Percentiles rank a stretch among this genome's conserved stretches.
phyloP scores from a whole-genome alignment of 495 filamentous ascomycete species.

The Trichoderma reesei region DNA sequence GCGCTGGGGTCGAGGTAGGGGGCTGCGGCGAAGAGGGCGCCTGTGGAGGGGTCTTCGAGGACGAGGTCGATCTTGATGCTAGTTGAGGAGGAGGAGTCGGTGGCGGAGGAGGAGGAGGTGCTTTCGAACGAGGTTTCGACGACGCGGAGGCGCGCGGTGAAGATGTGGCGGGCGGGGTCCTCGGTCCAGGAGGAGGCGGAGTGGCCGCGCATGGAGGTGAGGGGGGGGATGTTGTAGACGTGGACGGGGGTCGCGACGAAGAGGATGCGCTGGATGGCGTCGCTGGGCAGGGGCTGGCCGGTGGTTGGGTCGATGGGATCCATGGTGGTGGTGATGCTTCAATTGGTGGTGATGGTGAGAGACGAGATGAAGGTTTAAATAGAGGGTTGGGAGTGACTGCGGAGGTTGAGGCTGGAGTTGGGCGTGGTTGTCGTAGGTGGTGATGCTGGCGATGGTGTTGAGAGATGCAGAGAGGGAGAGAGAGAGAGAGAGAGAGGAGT shows the following conservation, averaged over 20 bases:
- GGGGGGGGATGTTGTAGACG: constrained; percentile 70
- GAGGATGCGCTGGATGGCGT: constrained; percentile 70
- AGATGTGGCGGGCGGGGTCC: constrained; percentile 58
- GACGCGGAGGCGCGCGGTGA: constrained; percentile 70
- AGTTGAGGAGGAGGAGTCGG: constrained; percentile 11
- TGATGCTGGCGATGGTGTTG: too few relatives aligned
- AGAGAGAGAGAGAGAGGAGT: background rate
- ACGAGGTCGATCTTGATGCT: constrained; percentile 58
- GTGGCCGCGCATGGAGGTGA: constrained; percentile 61
- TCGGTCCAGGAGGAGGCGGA: constrained; percentile 68
- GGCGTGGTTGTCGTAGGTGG: too few relatives aligned
- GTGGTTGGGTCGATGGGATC: constrained; percentile 49
- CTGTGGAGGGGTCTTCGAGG: constrained; percentile 59
- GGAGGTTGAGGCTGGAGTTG: background rate
- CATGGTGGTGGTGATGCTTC: constrained; percentile 19
- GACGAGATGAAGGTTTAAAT: too few relatives aligned
- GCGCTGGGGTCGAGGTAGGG: constrained; percentile 50
- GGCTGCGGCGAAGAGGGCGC: constrained; percentile 69
- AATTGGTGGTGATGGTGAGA: background rate
- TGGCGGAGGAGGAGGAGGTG: constrained; percentile 11
- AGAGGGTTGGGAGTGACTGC: background rate
- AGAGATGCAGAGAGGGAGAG: background rate
- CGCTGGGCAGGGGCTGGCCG: constrained; percentile 44
- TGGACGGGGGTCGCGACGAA: constrained; percentile 61
- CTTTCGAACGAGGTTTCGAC: constrained; percentile 57